Evolutionary conservation across 768 basidiomycete species (phyloP).

Genomic region (Rhodotorula kratochvilovae): DNA sequence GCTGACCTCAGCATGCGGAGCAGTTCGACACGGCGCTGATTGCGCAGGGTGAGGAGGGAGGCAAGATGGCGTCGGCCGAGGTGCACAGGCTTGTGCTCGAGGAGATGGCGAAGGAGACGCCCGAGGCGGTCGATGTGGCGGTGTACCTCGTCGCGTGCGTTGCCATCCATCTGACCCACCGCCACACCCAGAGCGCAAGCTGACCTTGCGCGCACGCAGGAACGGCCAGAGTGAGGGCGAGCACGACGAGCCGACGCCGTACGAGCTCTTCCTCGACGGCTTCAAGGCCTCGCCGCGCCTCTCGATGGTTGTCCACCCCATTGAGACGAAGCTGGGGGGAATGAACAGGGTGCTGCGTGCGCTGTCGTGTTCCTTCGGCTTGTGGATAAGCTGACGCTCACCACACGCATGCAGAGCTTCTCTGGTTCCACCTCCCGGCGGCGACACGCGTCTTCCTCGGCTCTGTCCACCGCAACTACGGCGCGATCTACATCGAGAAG

Average conservation of each 20-base stretch:
- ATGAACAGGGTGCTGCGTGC: no score
- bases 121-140: not conserved
- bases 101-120: not conserved
- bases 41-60: not conserved
- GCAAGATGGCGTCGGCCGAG: not conserved
- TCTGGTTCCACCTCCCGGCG: constrained; percentile 1
- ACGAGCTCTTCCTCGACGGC: not conserved
- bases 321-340: no score
- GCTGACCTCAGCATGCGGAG: no score
- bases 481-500: not conserved
- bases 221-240: no score
- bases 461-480: constrained; percentile 2
- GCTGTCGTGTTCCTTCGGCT: no score
- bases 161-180: no score
- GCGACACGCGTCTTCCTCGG: constrained; percentile 9
- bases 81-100: not conserved
- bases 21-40: constrained; percentile 13
- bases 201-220: no score
- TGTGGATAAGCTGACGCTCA: no score
- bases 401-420: no score
- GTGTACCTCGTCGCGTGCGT: constrained; percentile 20
- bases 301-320: not conserved
- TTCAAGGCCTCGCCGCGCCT: not conserved
- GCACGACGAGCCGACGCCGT: no score
- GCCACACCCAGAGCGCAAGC: no score